These are phyloP conservation scores for Russula foetens DNA, from an alignment of 768 basidiomycete genomes.

Conservation along the genomic window DNA sequence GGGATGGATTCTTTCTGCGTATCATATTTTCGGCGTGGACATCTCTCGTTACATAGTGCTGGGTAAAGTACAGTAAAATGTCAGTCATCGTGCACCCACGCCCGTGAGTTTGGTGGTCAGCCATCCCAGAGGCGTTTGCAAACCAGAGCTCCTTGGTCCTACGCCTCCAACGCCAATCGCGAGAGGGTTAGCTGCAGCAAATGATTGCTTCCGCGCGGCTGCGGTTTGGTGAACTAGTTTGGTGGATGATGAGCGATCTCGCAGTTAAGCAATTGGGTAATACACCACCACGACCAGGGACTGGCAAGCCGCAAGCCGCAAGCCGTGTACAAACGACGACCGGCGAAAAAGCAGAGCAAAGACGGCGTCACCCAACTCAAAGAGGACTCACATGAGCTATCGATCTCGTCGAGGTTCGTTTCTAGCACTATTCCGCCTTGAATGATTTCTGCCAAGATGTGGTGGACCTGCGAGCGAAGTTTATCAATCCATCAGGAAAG, in stretches of 20 bases:
- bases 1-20: not conserved
- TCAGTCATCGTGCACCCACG: conserved; percentile 39
- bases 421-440: conserved; percentile 96
- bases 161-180: conserved; percentile 58
- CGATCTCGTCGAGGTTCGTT: conserved; percentile 86
- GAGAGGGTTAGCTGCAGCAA: conserved; percentile 73
- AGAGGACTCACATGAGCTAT: conserved; percentile 46
- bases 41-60: not conserved
- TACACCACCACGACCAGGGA: no score
- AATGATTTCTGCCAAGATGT: conserved; percentile 92
- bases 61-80: not conserved
- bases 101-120: conserved; percentile 67
- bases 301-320: no score
- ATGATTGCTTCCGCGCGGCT: conserved; percentile 70
- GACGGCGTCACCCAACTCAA: no score
- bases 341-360: no score
- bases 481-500: not conserved
- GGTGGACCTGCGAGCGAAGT: conserved; percentile 59
- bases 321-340: no score
- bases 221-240: conserved; percentile 58
- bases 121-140: conserved; percentile 75
- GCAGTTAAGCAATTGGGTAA: not conserved
- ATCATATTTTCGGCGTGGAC: not conserved
- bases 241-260: not conserved
- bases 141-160: conserved; percentile 46